These are phyloP conservation scores for Prosopis cineraria DNA, from an alignment of 306 rosid species.

Conservation along the genomic window DNA sequence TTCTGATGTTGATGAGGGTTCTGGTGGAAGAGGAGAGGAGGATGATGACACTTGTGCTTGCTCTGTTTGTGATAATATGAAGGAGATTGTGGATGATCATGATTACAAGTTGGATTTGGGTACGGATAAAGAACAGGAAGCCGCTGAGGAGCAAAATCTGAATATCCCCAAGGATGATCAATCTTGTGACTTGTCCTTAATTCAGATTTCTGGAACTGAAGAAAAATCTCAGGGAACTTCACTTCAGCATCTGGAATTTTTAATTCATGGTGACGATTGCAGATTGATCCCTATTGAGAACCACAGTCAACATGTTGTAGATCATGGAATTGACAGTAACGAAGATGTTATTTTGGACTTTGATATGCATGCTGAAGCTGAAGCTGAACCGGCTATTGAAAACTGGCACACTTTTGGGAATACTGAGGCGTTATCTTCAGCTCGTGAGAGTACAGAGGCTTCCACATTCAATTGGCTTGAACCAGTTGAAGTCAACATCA, in stretches of 20 bases:
- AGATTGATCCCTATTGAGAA: slow-evolving; percentile 76
- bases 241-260: slow-evolving; percentile 77
- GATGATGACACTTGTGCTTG: slow-evolving; percentile 53
- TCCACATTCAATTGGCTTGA: slow-evolving; percentile 32
- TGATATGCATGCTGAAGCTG: slow-evolving; percentile 48
- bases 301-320: slow-evolving; percentile 37
- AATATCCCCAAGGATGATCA: slow-evolving; percentile 34
- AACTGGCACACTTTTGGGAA: slow-evolving; percentile 69
- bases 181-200: slow-evolving; percentile 36
- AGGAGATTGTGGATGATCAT: slow-evolving; percentile 48
- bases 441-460: slow-evolving; percentile 31
- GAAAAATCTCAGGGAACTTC: slow-evolving; percentile 42
- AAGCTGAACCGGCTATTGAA: slow-evolving; percentile 55
- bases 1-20: slow-evolving; percentile 54
- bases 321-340: slow-evolving; percentile 39
- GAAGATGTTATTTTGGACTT: slow-evolving; percentile 87
- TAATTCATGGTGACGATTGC: slow-evolving; percentile 74
- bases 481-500: slow-evolving; percentile 33
- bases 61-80: slow-evolving; percentile 58
- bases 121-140: slow-evolving; percentile 42
- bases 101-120: slow-evolving; percentile 39
- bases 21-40: slow-evolving; percentile 44
- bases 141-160: slow-evolving; percentile 39
- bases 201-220: slow-evolving; percentile 33
- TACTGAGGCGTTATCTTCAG: slow-evolving; percentile 37